These are phyloP conservation scores for Cladosporium sp. DNA, from an alignment of 2,329 filamentous ascomycete species.

Conservation along the genomic window DNA sequence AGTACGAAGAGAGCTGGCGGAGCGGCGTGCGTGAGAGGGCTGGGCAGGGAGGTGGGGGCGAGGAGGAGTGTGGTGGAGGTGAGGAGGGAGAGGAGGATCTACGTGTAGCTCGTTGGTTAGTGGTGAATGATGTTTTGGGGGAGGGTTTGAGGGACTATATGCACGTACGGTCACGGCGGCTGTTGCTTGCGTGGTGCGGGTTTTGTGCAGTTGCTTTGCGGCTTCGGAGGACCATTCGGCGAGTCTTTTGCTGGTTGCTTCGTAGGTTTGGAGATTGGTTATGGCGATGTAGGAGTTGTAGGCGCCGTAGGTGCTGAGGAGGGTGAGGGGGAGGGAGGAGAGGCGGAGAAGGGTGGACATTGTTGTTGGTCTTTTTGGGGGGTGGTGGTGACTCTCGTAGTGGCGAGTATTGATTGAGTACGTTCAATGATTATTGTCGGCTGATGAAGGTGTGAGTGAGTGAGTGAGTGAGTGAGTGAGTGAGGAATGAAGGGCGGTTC, in stretches of 20 bases:
- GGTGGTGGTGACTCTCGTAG: too few species aligned
- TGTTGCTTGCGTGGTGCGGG: constrained; percentile 41
- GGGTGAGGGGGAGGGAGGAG: constrained; percentile 37
- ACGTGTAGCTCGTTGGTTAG: background rate
- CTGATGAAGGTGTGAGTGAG: constrained; percentile 5
- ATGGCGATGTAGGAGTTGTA: constrained; percentile 42
- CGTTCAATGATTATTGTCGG: too few species aligned
- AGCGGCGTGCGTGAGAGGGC: background rate
- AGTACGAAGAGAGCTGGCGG: constrained; percentile 10
- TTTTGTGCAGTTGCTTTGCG: constrained; percentile 40
- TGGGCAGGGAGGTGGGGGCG: constrained; percentile 5
- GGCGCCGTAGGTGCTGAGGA: constrained; percentile 40
- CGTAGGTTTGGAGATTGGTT: constrained; percentile 42
- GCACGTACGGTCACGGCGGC: constrained; percentile 37
- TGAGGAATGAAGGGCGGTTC: too few species aligned
- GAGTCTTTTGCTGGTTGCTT: constrained; percentile 41
- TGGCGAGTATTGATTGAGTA: constrained; percentile 13
- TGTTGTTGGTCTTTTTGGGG: too few species aligned
- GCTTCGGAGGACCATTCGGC: constrained; percentile 44
- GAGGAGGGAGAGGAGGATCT: constrained; percentile 29
- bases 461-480: background rate
- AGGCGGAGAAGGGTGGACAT: constrained; percentile 19
- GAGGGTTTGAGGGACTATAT: too few species aligned
- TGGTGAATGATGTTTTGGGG: too few species aligned
- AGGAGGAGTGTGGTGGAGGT: constrained; percentile 23